Evolutionary conservation across 139 green algal genomes (phyloP).

Genomic region (Micractinium sp.): DNA sequence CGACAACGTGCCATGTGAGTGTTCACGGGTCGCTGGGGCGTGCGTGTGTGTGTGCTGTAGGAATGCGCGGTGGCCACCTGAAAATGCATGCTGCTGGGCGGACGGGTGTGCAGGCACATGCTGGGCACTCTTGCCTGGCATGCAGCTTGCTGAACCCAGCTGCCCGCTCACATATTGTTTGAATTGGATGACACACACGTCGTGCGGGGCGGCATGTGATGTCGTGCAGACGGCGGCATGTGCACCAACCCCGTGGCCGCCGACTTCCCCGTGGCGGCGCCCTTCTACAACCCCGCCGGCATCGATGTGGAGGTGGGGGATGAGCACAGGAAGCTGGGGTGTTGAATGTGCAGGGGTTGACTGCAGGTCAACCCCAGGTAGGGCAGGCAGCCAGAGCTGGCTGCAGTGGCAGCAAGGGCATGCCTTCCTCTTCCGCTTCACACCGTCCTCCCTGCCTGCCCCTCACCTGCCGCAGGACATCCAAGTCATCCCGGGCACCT

Average conservation of each 20-base stretch:
- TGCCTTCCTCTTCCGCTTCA: too few species aligned
- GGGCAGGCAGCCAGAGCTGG: too few species aligned
- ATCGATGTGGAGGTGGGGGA: neutral
- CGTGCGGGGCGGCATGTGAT: too few species aligned
- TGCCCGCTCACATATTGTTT: too few species aligned
- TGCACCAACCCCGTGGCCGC: neutral
- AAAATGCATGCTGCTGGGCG: neutral
- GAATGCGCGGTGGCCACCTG: too few species aligned
- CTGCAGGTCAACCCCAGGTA: too few species aligned
- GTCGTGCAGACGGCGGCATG: neutral
- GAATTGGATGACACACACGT: too few species aligned
- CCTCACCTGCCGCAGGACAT: neutral
- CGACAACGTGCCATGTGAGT: constrained; percentile 4
- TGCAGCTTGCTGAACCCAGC: too few species aligned
- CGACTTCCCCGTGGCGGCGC: neutral
- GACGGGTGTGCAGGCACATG: neutral
- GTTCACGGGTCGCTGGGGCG: neutral
- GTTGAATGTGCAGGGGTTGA: too few species aligned
- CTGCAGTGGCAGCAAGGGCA: too few species aligned
- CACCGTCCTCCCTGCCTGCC: neutral
- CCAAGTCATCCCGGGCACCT: constrained; percentile 1
- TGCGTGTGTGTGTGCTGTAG: neutral
- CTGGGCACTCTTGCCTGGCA: neutral
- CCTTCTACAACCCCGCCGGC: neutral
- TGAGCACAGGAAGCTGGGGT: too few species aligned